Conservation (phyloP, 2,329 filamentous ascomycete genomes). For the Diaporthe sp. region DNA sequence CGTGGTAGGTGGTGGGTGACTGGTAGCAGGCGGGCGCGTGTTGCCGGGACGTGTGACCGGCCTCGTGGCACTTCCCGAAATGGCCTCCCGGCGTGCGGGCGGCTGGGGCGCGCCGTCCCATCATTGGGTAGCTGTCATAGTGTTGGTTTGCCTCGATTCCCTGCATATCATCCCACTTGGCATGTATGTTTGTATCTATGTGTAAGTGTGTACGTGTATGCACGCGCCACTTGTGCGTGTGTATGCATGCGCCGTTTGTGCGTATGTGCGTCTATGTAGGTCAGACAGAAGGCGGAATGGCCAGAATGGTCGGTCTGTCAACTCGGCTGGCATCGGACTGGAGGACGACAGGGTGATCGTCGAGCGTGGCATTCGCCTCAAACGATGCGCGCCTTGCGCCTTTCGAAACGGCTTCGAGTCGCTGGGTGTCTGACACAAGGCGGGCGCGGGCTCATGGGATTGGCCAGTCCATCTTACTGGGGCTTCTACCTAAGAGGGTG, state of each 20-base stretch:
- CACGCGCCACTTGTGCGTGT: background rate
- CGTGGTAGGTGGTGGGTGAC: background rate
- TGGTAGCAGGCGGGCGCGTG: background rate
- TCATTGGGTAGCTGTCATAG: slow-evolving; percentile 15
- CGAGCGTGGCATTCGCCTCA: background rate
- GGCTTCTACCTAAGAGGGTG: background rate
- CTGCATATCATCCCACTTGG: slow-evolving; percentile 18
- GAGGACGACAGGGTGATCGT: background rate
- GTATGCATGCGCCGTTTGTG: background rate
- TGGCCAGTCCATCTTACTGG: background rate
- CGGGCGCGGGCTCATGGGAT: background rate
- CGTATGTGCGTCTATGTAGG: slow-evolving; percentile 4
- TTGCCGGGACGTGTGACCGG: slow-evolving; percentile 14
- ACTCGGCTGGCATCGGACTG: slow-evolving; percentile 22
- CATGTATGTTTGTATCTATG: background rate
- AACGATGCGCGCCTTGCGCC: background rate
- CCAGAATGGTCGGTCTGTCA: background rate
- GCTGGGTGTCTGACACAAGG: slow-evolving; percentile 2
- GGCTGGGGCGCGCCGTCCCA: slow-evolving; percentile 21
- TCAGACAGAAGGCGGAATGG: slow-evolving; percentile 27
- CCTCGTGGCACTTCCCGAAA: slow-evolving; percentile 24
- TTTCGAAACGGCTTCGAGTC: slow-evolving; percentile 1
- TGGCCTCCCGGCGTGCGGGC: slow-evolving; percentile 15
- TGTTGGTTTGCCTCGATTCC: slow-evolving; percentile 8
- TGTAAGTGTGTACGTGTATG: background rate